A percentile compares a stretch with the other conserved stretches of the same genome.
These are phyloP conservation scores for Sugiyamaella mastotermitis DNA, from an alignment of 805 yeast species.

Conservation along the genomic window DNA sequence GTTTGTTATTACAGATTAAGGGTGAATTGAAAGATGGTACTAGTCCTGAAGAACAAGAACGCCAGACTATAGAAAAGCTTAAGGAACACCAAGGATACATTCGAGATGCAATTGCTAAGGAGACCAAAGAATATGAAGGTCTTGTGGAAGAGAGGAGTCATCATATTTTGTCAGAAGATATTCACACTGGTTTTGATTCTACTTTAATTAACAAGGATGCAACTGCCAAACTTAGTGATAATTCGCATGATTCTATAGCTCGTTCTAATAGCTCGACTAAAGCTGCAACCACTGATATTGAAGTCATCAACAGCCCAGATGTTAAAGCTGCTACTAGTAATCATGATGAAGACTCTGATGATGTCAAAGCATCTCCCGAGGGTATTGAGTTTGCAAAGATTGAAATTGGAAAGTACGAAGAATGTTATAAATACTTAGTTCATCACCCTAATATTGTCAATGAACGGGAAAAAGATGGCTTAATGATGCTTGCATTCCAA, in stretches of 20 bases:
- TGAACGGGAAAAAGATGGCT: slow-evolving; percentile 84
- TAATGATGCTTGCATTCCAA: slow-evolving; percentile 90
- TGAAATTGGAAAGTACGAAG: slow-evolving; percentile 40
- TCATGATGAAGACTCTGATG: slow-evolving; percentile 19
- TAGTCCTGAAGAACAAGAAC: slow-evolving; percentile 35
- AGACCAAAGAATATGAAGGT: slow-evolving; percentile 57
- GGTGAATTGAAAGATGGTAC: slow-evolving; percentile 55
- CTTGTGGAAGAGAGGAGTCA: slow-evolving; percentile 63
- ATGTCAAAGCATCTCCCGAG: slow-evolving; percentile 44
- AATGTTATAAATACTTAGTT: slow-evolving; percentile 47
- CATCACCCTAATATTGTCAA: slow-evolving; percentile 60
- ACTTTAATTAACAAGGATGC: slow-evolving; percentile 61
- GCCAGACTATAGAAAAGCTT: slow-evolving; percentile 32
- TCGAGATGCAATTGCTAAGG: slow-evolving; percentile 56
- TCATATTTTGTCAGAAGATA: slow-evolving; percentile 84
- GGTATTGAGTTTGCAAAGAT: slow-evolving; percentile 63
- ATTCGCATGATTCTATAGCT: slow-evolving; percentile 25
- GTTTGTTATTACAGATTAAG: slow-evolving; percentile 70
- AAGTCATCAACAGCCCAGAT: slow-evolving; percentile 29
- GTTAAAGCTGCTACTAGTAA: slow-evolving; percentile 9
- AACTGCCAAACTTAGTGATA: slow-evolving; percentile 16
- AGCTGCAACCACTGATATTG: slow-evolving; percentile 20
- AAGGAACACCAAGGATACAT: slow-evolving; percentile 65
- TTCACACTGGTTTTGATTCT: slow-evolving; percentile 86
- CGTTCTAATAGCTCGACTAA: slow-evolving; percentile 25